These are phyloP conservation scores for Colletotrichum spinosum DNA, from an alignment of 2,329 filamentous ascomycete species.

Conservation along the genomic window DNA sequence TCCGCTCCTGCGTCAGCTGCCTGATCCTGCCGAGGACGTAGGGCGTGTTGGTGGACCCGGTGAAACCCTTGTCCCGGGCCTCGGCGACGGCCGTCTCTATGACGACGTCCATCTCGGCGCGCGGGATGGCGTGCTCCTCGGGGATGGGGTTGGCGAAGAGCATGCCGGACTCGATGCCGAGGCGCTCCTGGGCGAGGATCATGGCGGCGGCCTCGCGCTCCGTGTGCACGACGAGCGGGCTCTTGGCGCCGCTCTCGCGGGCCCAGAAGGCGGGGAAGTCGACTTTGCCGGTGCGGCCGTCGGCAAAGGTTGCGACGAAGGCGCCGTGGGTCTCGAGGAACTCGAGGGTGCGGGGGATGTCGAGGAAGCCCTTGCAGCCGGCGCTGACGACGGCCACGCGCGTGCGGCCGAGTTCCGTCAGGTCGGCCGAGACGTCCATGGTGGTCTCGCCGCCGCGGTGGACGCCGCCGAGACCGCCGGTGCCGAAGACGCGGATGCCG, in stretches of 20 bases:
- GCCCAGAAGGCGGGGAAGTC: conserved; percentile 96
- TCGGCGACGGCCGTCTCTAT: conserved; percentile 77
- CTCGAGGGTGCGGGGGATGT: conserved; percentile 90
- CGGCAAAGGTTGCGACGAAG: conserved; percentile 88
- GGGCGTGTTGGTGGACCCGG: conserved; percentile 84
- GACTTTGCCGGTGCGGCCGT: conserved; percentile 77
- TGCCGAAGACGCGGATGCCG: conserved; percentile 93
- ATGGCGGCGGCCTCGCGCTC: conserved; percentile 91
- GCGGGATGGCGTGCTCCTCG: conserved; percentile 74
- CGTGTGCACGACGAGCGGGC: conserved; percentile 78
- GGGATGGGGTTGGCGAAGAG: conserved; percentile 93
- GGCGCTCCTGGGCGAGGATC: conserved; percentile 79
- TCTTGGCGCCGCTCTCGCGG: conserved; percentile 84
- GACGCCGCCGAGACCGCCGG: conserved; percentile 93
- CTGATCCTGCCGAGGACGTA: conserved; percentile 84
- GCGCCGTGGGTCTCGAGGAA: conserved; percentile 79
- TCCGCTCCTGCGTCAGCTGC: conserved; percentile 78
- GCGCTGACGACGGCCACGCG: conserved; percentile 89
- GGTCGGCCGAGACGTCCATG: conserved; percentile 94
- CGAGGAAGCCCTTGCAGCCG: conserved; percentile 96
- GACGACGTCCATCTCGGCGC: conserved; percentile 74
- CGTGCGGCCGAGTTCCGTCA: conserved; percentile 92
- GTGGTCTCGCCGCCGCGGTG: conserved; percentile 88
- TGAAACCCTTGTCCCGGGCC: conserved; percentile 72
- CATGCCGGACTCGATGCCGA: conserved; percentile 82